Conservation (phyloP, 1,139 yeast species). For the Entelexis paramagnoliae region DNA sequence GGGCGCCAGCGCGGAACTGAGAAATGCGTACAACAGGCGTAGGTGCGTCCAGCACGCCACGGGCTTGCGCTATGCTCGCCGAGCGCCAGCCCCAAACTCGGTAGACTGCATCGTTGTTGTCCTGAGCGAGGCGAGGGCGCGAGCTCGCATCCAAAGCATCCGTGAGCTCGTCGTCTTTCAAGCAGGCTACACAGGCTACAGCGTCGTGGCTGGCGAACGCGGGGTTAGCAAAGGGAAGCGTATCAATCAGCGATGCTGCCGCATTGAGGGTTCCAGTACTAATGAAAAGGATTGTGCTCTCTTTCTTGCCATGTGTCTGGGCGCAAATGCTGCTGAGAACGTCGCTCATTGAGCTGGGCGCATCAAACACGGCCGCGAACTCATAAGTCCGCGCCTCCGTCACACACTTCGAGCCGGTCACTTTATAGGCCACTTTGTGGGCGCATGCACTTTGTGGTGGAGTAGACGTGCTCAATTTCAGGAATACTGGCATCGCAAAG, state of each 20-base stretch:
- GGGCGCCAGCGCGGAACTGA: neutral
- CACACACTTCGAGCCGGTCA: neutral
- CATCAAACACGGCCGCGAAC: neutral
- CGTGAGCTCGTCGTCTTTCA: neutral
- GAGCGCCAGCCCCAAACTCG: neutral
- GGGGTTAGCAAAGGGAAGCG: neutral
- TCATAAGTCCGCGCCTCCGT: conserved; percentile 3
- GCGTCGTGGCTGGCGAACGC: neutral
- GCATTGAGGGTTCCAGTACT: neutral
- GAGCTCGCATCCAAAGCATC: neutral
- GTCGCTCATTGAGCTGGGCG: neutral
- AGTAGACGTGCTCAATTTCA: neutral
- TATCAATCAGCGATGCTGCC: neutral
- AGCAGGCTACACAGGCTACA: neutral
- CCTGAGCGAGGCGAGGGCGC: neutral
- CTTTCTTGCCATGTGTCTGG: too few relatives aligned
- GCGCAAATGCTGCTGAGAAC: neutral
- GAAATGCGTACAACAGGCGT: neutral
- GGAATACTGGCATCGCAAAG: neutral
- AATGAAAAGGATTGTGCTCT: neutral
- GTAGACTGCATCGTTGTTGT: neutral
- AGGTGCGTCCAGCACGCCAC: neutral
- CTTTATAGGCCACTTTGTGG: neutral
- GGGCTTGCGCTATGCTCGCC: neutral
- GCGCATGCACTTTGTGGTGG: neutral